Base-by-base conservation (phyloP, 2,329 filamentous ascomycete genomes). In the Chaetomium globosum region DNA sequence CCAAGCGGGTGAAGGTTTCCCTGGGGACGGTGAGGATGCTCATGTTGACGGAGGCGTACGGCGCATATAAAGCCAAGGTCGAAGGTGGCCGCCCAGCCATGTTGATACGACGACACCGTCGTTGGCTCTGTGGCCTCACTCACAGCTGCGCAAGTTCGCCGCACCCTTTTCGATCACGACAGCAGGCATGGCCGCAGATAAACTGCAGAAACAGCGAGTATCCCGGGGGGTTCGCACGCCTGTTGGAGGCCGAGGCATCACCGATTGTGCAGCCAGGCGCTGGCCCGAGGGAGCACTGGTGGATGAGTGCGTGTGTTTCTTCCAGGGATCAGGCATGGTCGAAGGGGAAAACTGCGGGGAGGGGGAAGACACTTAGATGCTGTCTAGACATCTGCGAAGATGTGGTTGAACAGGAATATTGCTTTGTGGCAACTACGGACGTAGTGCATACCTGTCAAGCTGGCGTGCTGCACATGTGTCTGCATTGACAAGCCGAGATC, bases 371-470 rank as follows among this genome's bases (percentile, higher is more conserved):
- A 39, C 36, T 39, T 39, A 36, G 39, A 54, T 36, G 61, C 23
- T 58, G 31, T 52, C 56, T 67, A 49, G 65, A 49, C 61, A 65
- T 49, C 56, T 63, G 59, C 62, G 57, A 59, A 52, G 57, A 67
- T 69, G 68, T 64, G 68, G 68, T 71, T 68, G 49, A 68, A 71
- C 70, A 71, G 63, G 49, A 68, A 63, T 69, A 71, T 70, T 66
- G 67, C 63, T 46, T 59, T 67, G 66, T 68, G 64, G 30, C 48
- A 65, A 68, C 30, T 63, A 63, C 61, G 61, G 61, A 49, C 61
- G 61, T 63, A 63, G 61, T 63, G 60, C 60, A 49, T 39, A 52
- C 61, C 61, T 67, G 66, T 61, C 65, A 64, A 59, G 59, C 48
- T 57, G 57, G 48, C 36, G 23, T 55, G 59, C 46, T 61, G 59